Conservation (phyloP, 2,329 filamentous ascomycete genomes). For the Ceratocystis diversiconidia region DNA sequence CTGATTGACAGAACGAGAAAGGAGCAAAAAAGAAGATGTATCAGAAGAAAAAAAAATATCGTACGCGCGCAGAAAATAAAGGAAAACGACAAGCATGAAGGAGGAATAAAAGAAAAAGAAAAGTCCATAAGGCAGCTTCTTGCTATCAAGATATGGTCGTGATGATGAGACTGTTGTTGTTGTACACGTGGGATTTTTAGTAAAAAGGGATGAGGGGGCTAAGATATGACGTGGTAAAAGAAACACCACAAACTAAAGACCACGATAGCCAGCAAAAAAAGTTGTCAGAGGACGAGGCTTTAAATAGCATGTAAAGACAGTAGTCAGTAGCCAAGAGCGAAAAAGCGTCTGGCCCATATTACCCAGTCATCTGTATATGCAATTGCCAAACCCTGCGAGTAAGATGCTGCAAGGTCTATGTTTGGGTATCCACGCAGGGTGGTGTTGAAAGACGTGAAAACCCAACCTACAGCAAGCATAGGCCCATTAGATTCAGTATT, state of each 20-base stretch:
- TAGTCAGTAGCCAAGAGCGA: not conserved
- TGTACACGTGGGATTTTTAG: conserved; percentile 1
- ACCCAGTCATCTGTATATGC: not conserved
- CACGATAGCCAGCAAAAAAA: not conserved
- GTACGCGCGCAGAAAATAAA: conserved; percentile 7
- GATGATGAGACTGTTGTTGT: conserved; percentile 8
- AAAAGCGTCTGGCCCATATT: not conserved
- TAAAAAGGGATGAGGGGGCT: not conserved
- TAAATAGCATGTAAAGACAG: not conserved
- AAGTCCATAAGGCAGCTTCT: conserved; percentile 1
- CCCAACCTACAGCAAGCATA: not conserved
- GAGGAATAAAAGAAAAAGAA: not conserved
- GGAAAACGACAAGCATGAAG: conserved; percentile 8
- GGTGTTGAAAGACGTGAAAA: not conserved
- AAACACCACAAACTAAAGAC: not conserved
- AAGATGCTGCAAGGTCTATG: not conserved
- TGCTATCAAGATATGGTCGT: not conserved
- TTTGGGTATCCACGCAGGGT: not conserved
- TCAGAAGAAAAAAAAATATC: conserved; percentile 5
- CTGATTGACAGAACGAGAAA: not conserved
- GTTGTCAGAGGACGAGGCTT: not conserved
- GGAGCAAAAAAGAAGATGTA: conserved; percentile 4
- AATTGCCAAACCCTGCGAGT: not conserved
- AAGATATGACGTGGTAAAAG: not conserved
- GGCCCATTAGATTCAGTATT: not conserved